A percentile compares a stretch with the other conserved stretches of the same genome.
These are phyloP conservation scores for Cystobasidiaceae sp. DNA, from an alignment of 1,284 basidiomycete genomes.

Conservation along the genomic window DNA sequence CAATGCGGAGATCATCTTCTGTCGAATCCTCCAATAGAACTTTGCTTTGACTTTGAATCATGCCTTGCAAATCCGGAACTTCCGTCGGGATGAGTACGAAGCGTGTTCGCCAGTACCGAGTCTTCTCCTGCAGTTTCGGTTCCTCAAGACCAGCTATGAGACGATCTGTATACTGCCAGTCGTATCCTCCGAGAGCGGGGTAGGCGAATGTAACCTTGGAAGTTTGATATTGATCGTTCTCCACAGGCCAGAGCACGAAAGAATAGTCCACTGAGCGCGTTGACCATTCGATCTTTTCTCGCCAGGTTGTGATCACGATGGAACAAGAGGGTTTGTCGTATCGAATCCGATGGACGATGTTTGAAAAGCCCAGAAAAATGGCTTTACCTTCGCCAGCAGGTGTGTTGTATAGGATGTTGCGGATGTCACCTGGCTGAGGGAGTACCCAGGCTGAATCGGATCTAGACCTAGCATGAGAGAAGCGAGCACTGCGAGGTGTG, in stretches of 20 bases:
- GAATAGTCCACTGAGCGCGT: constrained; percentile 34
- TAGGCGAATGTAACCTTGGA: constrained; percentile 20
- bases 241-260: constrained; percentile 34
- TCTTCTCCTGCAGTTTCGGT: constrained; percentile 38
- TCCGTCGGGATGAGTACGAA: constrained; percentile 86
- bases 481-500: not conserved
- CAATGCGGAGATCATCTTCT: constrained; percentile 78
- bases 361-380: constrained; percentile 87
- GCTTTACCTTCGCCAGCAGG: constrained; percentile 43
- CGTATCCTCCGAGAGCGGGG: constrained; percentile 27
- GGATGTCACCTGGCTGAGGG: constrained; percentile 36
- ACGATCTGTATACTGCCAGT: constrained; percentile 49
- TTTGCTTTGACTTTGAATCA: constrained; percentile 53
- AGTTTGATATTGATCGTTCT: not conserved
- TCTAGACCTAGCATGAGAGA: constrained; percentile 28
- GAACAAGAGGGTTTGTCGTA: constrained; percentile 71
- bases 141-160: constrained; percentile 45
- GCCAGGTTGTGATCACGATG: constrained; percentile 82
- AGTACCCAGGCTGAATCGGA: constrained; percentile 36
- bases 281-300: constrained; percentile 61
- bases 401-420: constrained; percentile 25
- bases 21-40: constrained; percentile 49
- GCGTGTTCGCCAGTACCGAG: constrained; percentile 90
- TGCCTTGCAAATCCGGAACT: constrained; percentile 54
- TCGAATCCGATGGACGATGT: constrained; percentile 87